These are phyloP conservation scores for Vinca minor DNA, from an alignment of 257 asterid genomes.

Conservation along the genomic window DNA sequence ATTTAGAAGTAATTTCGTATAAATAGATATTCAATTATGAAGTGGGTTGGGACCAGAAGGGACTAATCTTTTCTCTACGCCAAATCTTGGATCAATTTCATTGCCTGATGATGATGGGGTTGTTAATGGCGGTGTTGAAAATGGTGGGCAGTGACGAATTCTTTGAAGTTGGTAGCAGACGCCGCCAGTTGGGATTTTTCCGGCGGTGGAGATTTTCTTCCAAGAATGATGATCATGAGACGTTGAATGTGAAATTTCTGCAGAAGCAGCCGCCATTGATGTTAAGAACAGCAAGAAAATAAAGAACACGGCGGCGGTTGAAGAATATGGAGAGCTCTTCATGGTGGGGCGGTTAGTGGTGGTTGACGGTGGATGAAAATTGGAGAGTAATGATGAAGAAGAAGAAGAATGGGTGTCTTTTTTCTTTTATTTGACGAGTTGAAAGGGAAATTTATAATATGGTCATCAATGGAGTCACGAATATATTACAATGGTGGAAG, in stretches of 20 bases:
- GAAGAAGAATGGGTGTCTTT: no score
- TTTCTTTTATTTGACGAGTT: no score
- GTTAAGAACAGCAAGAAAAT: conserved; percentile 14
- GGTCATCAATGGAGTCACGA: conserved; percentile 22
- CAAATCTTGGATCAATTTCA: conserved; percentile 75
- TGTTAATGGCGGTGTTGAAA: conserved; percentile 12
- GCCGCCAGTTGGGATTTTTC: conserved; percentile 21
- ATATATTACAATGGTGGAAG: conserved; percentile 5
- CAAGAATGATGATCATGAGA: neutral
- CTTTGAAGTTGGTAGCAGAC: conserved; percentile 37
- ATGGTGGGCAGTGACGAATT: conserved; percentile 53
- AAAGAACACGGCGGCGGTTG: neutral
- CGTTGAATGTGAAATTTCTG: neutral
- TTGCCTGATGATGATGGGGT: conserved; percentile 17
- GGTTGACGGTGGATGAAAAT: neutral
- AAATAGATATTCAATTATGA: conserved; percentile 42
- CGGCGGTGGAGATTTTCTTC: conserved; percentile 23
- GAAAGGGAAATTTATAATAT: neutral
- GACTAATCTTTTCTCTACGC: conserved; percentile 67
- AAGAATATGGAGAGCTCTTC: conserved; percentile 22
- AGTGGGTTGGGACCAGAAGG: conserved; percentile 94
- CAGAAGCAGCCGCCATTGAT: conserved; percentile 11
- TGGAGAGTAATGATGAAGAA: neutral
- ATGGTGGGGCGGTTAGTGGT: conserved; percentile 14
- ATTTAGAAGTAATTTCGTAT: neutral